Conservation (phyloP, 2,329 filamentous ascomycete species). For the Neurospora sp. region DNA sequence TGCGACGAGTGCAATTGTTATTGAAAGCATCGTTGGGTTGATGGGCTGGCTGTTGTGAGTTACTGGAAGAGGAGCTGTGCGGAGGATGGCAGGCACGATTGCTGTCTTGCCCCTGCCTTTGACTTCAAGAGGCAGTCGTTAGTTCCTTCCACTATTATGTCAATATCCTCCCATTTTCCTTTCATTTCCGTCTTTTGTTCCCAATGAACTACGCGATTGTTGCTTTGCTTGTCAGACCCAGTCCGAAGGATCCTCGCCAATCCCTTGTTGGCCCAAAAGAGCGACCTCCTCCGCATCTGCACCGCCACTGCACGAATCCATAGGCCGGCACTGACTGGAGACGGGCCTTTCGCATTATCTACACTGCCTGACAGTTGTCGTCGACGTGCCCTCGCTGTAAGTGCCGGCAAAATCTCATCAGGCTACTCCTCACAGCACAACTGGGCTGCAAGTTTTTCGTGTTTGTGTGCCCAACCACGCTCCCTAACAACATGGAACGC, state of each 20-base stretch:
- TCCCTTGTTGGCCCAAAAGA: neutral
- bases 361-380: neutral
- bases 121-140: neutral
- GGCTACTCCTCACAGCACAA: neutral
- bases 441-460: neutral
- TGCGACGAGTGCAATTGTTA: neutral
- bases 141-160: neutral
- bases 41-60: neutral
- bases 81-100: neutral
- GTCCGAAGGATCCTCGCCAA: neutral
- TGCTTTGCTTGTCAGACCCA: neutral
- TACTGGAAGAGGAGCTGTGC: neutral
- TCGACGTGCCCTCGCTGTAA: neutral
- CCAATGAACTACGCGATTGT: neutral
- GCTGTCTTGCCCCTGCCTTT: neutral
- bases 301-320: no score
- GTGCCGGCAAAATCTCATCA: neutral
- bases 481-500: no score
- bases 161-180: no score
- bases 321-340: no score
- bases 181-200: neutral
- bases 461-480: neutral
- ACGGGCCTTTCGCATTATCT: neutral
- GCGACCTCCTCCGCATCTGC: neutral
- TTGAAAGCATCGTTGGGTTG: neutral